phyloP scores from a whole-genome alignment of 148 eudicot genomes.

The Pharnaceum exiguum region DNA sequence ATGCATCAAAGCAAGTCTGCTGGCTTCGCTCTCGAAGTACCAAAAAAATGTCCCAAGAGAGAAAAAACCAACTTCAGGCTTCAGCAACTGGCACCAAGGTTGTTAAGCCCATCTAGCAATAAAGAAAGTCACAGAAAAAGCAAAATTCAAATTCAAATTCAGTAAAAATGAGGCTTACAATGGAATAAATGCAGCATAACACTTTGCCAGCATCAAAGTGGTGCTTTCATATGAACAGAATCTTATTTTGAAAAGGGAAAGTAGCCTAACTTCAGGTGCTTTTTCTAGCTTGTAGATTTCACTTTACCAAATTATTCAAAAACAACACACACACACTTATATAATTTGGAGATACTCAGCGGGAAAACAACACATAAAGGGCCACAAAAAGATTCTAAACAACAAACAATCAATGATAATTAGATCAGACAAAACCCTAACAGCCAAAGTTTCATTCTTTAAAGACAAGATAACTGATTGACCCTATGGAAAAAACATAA shows the following conservation, averaged over 20 bases:
- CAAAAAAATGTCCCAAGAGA: background rate
- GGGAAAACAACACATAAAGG: slow-evolving; percentile 2
- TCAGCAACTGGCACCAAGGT: background rate
- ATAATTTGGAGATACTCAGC: background rate
- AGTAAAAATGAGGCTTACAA: background rate
- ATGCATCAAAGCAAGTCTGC: slow-evolving; percentile 4
- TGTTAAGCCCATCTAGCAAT: slow-evolving; percentile 1
- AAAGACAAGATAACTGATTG: background rate
- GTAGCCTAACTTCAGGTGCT: slow-evolving; percentile 2
- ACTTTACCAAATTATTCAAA: background rate
- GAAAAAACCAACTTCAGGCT: background rate
- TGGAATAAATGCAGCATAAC: background rate
- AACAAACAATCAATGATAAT: background rate
- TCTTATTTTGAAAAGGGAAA: background rate
- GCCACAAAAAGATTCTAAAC: slow-evolving; percentile 7
- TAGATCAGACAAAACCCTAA: background rate
- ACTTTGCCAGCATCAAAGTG: too few relatives aligned
- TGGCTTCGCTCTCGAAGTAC: background rate
- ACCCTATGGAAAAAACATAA: background rate
- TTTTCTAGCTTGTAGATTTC: background rate
- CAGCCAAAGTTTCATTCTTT: background rate
- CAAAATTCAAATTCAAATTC: slow-evolving; percentile 2
- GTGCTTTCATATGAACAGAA: background rate
- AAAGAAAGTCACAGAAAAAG: background rate
- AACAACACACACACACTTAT: too few relatives aligned